Evolutionary conservation across 768 basidiomycete species (phyloP).

Genomic region (Cyclocybe cylindracea): DNA sequence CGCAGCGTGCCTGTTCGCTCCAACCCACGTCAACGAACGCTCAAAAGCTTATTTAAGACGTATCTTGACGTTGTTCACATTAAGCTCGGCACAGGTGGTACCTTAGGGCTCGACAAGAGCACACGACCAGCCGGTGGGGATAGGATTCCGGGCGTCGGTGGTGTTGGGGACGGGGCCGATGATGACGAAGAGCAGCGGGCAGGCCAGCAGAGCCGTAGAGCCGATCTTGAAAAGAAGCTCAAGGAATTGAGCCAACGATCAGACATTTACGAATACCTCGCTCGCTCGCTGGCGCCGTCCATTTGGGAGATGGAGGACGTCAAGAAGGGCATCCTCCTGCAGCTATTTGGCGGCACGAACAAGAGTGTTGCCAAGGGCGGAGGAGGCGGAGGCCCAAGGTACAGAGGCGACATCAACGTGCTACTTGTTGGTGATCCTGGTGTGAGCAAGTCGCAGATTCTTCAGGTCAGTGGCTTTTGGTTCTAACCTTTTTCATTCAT

Average conservation of each 20-base stretch:
- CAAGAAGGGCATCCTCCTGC: conserved; percentile 96
- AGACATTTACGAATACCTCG: conserved; percentile 85
- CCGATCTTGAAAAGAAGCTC: conserved; percentile 80
- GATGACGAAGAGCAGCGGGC: conserved; percentile 28
- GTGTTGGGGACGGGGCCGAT: conserved; percentile 69
- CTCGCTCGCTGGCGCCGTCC: conserved; percentile 86
- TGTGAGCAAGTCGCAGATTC: conserved; percentile 93
- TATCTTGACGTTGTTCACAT: conserved; percentile 96
- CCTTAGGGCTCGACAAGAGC: conserved; percentile 75
- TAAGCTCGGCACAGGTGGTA: conserved; percentile 69
- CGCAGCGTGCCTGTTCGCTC: conserved; percentile 94
- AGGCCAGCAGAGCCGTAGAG: conserved; percentile 47
- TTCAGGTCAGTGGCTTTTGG: conserved; percentile 58
- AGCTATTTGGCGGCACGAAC: conserved; percentile 97
- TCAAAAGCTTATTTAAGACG: conserved; percentile 97
- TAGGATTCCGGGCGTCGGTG: conserved; percentile 68
- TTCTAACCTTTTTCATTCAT: neutral
- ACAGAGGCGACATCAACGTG: conserved; percentile 97
- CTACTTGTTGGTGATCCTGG: conserved; percentile 97
- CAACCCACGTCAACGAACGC: conserved; percentile 86
- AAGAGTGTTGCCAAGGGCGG: conserved; percentile 93
- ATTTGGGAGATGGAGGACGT: conserved; percentile 99
- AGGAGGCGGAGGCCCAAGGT: conserved; percentile 93
- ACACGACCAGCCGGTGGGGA: conserved; percentile 75
- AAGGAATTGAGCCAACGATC: conserved; percentile 68